These are phyloP conservation scores for Colletotrichum spinosum DNA, from an alignment of 2,329 filamentous ascomycete species.

Conservation along the genomic window DNA sequence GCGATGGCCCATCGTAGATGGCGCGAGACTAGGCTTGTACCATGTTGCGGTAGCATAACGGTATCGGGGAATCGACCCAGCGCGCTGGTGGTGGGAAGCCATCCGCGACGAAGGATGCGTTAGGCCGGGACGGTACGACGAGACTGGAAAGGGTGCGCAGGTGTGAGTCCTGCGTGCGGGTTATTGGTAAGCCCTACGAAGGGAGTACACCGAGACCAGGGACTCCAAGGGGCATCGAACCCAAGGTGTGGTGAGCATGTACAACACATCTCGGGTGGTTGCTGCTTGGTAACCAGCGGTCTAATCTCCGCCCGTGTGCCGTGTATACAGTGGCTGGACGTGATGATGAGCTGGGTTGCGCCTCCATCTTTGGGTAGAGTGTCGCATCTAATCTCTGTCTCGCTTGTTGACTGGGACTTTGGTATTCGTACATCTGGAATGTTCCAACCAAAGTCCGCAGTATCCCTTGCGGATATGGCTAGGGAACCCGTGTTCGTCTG, in stretches of 20 bases:
- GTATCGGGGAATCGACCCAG: constrained; percentile 3
- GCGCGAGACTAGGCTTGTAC: constrained; percentile 14
- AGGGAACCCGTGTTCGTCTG: not conserved
- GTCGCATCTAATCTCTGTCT: constrained; percentile 12
- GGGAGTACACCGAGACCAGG: constrained; percentile 21
- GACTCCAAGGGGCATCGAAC: not conserved
- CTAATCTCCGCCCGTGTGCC: constrained; percentile 31
- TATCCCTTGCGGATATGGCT: constrained; percentile 22
- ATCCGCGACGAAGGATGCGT: constrained; percentile 28
- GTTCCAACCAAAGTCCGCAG: constrained; percentile 23
- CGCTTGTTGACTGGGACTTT: not conserved
- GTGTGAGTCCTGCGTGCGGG: constrained; percentile 2
- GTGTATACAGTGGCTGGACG: not conserved
- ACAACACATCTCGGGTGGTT: constrained; percentile 9
- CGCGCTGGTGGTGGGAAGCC: constrained; percentile 14
- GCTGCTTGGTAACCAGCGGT: constrained; percentile 33
- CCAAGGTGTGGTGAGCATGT: too few relatives aligned
- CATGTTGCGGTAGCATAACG: constrained; percentile 29
- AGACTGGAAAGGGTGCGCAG: constrained; percentile 3
- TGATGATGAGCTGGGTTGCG: not conserved
- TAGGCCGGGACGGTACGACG: constrained; percentile 27
- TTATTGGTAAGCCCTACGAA: constrained; percentile 32
- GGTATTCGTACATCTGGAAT: constrained; percentile 16
- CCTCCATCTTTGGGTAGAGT: not conserved
- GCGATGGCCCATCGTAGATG: constrained; percentile 30